Conservation (phyloP, 164 flowering plant genomes). For the Cinnamomum chago region DNA sequence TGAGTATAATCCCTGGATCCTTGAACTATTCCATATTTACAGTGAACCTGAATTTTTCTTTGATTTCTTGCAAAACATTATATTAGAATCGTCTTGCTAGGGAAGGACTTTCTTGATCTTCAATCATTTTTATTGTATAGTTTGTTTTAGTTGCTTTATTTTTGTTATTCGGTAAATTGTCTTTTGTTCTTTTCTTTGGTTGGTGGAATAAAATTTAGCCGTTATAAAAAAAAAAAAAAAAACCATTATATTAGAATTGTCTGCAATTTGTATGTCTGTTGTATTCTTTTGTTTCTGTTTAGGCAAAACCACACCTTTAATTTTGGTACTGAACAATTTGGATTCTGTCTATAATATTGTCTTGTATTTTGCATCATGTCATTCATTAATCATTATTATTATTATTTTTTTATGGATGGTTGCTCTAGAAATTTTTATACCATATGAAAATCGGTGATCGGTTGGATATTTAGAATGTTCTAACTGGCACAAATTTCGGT, state of each 20-base stretch:
- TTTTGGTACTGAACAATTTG: background rate
- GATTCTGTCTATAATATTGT: background rate
- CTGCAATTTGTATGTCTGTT: background rate
- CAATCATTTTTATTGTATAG: too few relatives aligned
- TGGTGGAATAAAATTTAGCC: too few relatives aligned
- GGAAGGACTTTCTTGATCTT: too few relatives aligned
- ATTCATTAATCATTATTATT: too few relatives aligned
- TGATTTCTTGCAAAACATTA: background rate
- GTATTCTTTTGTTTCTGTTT: background rate
- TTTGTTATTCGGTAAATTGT: too few relatives aligned
- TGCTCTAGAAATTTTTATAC: too few relatives aligned
- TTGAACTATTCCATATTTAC: background rate
- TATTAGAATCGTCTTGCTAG: too few relatives aligned
- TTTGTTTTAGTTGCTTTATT: too few relatives aligned
- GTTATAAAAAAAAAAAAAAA: too few relatives aligned
- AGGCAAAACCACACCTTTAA: background rate
- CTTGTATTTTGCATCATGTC: background rate
- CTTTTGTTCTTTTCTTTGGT: too few relatives aligned
- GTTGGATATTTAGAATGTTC: background rate
- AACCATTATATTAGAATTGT: background rate
- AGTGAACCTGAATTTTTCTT: background rate
- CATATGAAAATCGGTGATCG: background rate
- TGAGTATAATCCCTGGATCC: slow-evolving; percentile 33
- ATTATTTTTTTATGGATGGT: background rate
- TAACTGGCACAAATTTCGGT: too few relatives aligned